Percentiles rank a stretch among this genome's conserved stretches.
phyloP scores from a whole-genome alignment of 139 green algal species.

The Picochlorum sp. region DNA sequence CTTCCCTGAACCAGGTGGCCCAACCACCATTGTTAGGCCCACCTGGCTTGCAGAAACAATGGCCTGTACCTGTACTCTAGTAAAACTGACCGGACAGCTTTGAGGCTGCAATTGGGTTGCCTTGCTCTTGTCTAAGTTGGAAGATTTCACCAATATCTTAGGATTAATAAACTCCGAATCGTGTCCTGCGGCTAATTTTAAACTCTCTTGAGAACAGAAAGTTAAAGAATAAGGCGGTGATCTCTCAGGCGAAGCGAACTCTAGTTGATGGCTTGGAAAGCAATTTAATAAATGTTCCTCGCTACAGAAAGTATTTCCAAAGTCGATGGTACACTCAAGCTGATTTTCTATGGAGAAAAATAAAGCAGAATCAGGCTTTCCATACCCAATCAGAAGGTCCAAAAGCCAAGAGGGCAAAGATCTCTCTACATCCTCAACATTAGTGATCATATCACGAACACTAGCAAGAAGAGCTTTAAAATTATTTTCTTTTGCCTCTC shows the following conservation, averaged over 20 bases:
- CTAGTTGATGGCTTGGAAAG: slow-evolving; percentile 57
- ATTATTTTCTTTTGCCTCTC: slow-evolving; percentile 96
- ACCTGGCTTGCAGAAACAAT: slow-evolving; percentile 73
- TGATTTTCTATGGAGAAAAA: slow-evolving; percentile 43
- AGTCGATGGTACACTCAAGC: slow-evolving; percentile 65
- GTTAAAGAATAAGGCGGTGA: slow-evolving; percentile 75
- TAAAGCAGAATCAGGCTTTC: slow-evolving; percentile 72
- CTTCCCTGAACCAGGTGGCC: slow-evolving; percentile 89
- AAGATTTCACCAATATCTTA: too few relatives aligned
- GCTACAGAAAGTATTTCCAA: slow-evolving; percentile 95
- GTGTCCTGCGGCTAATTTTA: neutral
- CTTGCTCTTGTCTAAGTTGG: slow-evolving; percentile 22
- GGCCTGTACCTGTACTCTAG: slow-evolving; percentile 74
- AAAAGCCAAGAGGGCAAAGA: slow-evolving; percentile 84
- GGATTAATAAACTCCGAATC: too few relatives aligned
- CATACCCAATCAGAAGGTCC: slow-evolving; percentile 96
- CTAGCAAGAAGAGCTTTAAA: slow-evolving; percentile 95
- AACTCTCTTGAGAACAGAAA: slow-evolving; percentile 36
- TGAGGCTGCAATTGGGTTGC: too few relatives aligned
- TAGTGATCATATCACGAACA: slow-evolving; percentile 86
- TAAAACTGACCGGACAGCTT: slow-evolving; percentile 70
- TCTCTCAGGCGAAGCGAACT: neutral
- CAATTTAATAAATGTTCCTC: slow-evolving; percentile 64
- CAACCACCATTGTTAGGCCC: slow-evolving; percentile 93
- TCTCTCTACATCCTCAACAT: slow-evolving; percentile 40